Base-by-base conservation (phyloP, 768 basidiomycete species). In the Phlebiopsis gigantea region DNA sequence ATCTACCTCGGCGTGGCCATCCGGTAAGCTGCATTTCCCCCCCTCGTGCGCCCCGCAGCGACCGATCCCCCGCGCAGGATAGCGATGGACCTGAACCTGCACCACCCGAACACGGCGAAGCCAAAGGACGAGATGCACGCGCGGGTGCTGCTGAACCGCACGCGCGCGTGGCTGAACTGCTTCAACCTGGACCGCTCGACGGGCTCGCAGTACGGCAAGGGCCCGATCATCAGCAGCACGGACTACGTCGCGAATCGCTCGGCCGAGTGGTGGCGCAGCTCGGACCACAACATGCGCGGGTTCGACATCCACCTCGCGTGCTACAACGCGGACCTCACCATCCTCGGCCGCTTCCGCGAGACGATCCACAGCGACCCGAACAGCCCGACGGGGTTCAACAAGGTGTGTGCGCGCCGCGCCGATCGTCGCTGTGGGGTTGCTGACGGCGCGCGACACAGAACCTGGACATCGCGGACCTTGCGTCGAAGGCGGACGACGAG, bases 101-200 rank as follows among this genome's bases (percentile, higher is more conserved):
- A 97, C 63, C 78, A 87, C 28, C 89, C 88, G 1, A 78, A 79
- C 43, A 68, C 62, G 4, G 83, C 84, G 19, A 84, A 86, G 62
- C 87, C 89, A 8, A 73, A 83, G 14, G 90, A 90, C 63, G 91
- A 94, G 68, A 80, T 80, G 56, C 86, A 90, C 57, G 87, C 88
- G 6, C 82, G 94, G 41, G 89, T 94, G 72, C 82, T 93, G 72
- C 80, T 93, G 55, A 96, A 94, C 66, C 85, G 94, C 42, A 91
- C 92, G 52, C 83, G 93, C 21, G 80, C 89, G 5, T 98, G 93
- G 93, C 72, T 96, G 56, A 89, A 87, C 66, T 94, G 91, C 70
- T 91, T 88, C 73, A 92, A 94, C 70, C 74, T 96, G 42, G 94
- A 98, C 69, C 85, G 92, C 22, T 94, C 92, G 5, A 87, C 89